Conservation (phyloP, 768 basidiomycete species). For the Dacryopinax primogenitus region DNA sequence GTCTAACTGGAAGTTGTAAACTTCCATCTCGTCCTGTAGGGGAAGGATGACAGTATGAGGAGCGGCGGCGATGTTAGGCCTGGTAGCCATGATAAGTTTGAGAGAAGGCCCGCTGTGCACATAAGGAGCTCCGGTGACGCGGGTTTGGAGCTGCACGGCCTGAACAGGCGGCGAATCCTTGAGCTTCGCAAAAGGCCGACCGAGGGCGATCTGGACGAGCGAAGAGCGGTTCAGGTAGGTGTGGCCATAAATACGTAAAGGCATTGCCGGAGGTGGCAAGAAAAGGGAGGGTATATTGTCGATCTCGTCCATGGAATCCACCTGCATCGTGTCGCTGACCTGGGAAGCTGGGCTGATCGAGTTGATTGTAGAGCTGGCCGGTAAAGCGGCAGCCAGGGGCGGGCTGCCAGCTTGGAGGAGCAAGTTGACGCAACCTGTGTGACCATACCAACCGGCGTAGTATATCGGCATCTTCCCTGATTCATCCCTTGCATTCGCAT, state of each 20-base stretch:
- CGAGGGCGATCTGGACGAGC: conserved; percentile 76
- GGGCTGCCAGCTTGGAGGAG: conserved; percentile 38
- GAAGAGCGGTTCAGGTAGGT: conserved; percentile 80
- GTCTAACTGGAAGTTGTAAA: conserved; percentile 78
- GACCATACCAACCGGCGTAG: conserved; percentile 95
- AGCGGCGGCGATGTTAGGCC: conserved; percentile 67
- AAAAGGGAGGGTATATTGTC: conserved; percentile 91
- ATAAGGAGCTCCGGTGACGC: conserved; percentile 50
- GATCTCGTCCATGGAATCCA: conserved; percentile 43
- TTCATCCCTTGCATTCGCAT: conserved; percentile 70
- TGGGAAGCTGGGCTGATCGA: conserved; percentile 10
- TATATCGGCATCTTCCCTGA: conserved; percentile 72
- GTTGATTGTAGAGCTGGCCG: conserved; percentile 10
- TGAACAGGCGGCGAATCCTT: conserved; percentile 28
- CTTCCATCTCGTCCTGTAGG: conserved; percentile 49
- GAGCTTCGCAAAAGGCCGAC: conserved; percentile 41
- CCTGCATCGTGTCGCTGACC: conserved; percentile 16
- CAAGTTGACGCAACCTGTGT: conserved; percentile 50
- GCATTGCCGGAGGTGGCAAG: conserved; percentile 95
- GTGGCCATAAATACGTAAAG: conserved; percentile 93
- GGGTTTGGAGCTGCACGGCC: conserved; percentile 57
- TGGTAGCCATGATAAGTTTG: conserved; percentile 89
- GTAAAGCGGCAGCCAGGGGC: conserved; percentile 17
- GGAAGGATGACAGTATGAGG: conserved; percentile 86
- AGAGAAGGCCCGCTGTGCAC: conserved; percentile 46